Evolutionary conservation across 2,329 filamentous ascomycete genomes (phyloP).

Genomic region (Trichoderma hamatum): DNA sequence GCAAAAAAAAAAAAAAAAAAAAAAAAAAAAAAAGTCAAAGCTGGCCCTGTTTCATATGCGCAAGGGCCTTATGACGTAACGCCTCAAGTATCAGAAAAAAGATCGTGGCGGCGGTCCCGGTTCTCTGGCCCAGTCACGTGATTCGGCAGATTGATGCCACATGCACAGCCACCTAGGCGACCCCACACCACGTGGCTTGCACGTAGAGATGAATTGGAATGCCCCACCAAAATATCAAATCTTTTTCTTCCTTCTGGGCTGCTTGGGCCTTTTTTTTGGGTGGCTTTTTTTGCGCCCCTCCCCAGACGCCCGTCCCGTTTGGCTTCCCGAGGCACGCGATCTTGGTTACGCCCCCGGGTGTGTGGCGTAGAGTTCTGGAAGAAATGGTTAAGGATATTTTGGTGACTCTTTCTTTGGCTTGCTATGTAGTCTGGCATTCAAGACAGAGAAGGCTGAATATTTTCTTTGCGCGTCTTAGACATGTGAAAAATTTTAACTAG

Average conservation of each 20-base stretch:
- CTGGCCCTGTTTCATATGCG: conserved; percentile 1
- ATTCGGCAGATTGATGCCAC: background rate
- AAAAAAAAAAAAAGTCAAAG: background rate
- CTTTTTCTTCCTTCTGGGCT: background rate
- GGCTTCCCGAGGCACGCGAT: conserved; percentile 18
- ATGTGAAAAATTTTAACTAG: background rate
- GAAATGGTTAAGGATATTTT: background rate
- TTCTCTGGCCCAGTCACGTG: conserved; percentile 24
- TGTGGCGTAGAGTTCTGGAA: background rate
- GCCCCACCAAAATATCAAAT: background rate
- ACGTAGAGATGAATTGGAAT: background rate
- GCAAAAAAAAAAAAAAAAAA: background rate
- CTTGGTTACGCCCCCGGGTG: conserved; percentile 8
- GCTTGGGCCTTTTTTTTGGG: background rate
- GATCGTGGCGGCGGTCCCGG: conserved; percentile 25
- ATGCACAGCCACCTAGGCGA: conserved; percentile 20
- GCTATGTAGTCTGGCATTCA: background rate
- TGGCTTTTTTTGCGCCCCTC: background rate
- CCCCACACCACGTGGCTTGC: conserved; percentile 25
- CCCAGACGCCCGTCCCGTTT: conserved; percentile 19
- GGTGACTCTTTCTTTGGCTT: background rate
- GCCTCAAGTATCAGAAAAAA: background rate
- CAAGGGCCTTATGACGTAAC: conserved; percentile 20
- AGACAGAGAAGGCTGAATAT: background rate
- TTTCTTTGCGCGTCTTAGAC: conserved; percentile 11